Evolutionary conservation across 2,329 filamentous ascomycete species (phyloP).

Genomic region (Dryadomyces sulphureus): DNA sequence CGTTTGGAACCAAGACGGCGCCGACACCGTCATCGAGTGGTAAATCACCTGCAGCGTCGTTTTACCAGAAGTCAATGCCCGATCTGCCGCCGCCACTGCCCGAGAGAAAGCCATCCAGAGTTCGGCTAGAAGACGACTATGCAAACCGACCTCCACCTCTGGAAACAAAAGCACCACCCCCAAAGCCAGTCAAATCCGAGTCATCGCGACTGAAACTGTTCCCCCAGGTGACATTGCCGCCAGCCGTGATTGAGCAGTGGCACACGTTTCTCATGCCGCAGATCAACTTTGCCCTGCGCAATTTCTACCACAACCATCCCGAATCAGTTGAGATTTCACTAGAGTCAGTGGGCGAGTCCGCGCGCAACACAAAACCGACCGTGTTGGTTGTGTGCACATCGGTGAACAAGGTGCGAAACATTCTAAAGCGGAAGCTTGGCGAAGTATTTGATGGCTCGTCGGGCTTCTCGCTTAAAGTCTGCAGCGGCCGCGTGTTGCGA

Average conservation of each 20-base stretch:
- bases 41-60: background rate
- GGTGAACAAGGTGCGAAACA: conserved; percentile 55
- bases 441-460: conserved; percentile 44
- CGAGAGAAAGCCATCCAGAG: background rate
- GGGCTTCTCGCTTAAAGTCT: conserved; percentile 13
- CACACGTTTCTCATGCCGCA: conserved; percentile 56
- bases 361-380: conserved; percentile 52
- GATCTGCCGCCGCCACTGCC: background rate
- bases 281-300: conserved; percentile 54
- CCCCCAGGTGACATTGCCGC: conserved; percentile 41
- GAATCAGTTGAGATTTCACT: conserved; percentile 70
- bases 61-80: background rate
- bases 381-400: conserved; percentile 67
- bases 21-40: background rate
- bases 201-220: conserved; percentile 40
- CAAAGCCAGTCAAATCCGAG: conserved; percentile 4
- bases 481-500: conserved; percentile 14
- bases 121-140: background rate
- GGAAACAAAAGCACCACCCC: background rate
- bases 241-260: conserved; percentile 55
- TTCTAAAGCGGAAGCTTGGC: conserved; percentile 54
- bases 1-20: conserved; percentile 15
- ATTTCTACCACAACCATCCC: conserved; percentile 56
- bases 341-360: conserved; percentile 56
- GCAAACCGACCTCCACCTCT: background rate